Conservation (phyloP, 805 yeast genomes). For the Yamadazyma nakazawae region DNA sequence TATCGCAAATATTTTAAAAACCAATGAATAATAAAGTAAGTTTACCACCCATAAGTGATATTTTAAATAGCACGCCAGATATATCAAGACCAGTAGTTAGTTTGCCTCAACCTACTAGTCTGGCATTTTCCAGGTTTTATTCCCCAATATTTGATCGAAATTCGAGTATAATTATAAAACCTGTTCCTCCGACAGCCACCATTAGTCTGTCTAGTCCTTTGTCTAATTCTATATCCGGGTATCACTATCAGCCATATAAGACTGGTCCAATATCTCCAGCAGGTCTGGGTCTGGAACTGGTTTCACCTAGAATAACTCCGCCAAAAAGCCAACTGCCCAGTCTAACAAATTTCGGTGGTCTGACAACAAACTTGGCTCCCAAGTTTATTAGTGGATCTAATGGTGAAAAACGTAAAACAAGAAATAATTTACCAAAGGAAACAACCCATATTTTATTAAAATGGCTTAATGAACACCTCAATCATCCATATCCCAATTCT, state of each 20-base stretch:
- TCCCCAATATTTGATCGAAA: neutral
- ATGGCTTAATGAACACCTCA: conserved; percentile 73
- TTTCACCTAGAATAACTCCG: conserved; percentile 1
- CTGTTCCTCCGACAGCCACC: neutral
- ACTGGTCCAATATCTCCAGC: too few relatives aligned
- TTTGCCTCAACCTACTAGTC: conserved; percentile 5
- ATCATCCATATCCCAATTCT: conserved; percentile 82
- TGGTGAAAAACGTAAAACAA: conserved; percentile 32
- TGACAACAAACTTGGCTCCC: neutral
- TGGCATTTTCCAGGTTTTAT: neutral
- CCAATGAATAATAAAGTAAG: conserved; percentile 24
- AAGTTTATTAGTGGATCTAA: neutral
- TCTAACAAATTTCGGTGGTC: neutral
- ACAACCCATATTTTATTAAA: conserved; percentile 68
- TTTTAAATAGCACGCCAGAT: conserved; percentile 18
- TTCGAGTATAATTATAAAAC: neutral
- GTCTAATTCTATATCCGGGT: neutral
- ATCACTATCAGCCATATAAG: neutral
- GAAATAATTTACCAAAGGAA: conserved; percentile 76
- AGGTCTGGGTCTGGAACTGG: neutral
- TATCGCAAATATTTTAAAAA: neutral
- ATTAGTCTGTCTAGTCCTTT: too few relatives aligned
- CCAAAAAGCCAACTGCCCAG: neutral
- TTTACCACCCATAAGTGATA: conserved; percentile 44
- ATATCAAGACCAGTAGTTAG: conserved; percentile 2